Conservation (phyloP, 257 asterid genomes). For the Solanum corneliomulleri region DNA sequence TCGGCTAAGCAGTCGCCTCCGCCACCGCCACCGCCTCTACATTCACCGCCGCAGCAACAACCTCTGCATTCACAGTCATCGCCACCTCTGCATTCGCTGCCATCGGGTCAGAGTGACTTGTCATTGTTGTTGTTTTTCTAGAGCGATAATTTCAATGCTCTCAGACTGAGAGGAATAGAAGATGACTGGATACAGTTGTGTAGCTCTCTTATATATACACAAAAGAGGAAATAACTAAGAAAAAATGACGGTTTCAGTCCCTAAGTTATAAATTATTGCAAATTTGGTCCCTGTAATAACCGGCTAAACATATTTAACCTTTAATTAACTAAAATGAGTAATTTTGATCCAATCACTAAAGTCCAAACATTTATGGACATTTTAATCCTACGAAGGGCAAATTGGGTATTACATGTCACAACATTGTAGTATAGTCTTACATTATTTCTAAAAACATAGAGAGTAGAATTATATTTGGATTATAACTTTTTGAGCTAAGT, state of each 20-base stretch:
- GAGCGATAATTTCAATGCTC: neutral
- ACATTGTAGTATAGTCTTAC: neutral
- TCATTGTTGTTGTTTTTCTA: conserved; percentile 15
- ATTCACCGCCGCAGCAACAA: too few relatives aligned
- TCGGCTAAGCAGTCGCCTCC: neutral
- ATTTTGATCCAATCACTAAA: neutral
- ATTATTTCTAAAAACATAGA: neutral
- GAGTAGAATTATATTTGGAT: neutral
- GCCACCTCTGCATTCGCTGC: too few relatives aligned
- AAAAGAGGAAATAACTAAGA: neutral
- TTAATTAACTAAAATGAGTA: neutral
- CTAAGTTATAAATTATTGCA: neutral
- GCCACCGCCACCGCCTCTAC: too few relatives aligned
- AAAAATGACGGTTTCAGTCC: too few relatives aligned
- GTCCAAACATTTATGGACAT: neutral
- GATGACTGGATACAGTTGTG: neutral
- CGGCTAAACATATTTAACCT: neutral
- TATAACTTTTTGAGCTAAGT: neutral
- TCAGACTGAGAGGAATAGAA: neutral
- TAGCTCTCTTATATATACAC: neutral
- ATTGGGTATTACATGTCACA: neutral
- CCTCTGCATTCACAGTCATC: too few relatives aligned
- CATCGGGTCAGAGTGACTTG: conserved; percentile 40
- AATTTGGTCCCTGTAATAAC: neutral
- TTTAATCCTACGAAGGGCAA: neutral